phyloP scores from a whole-genome alignment of 257 asterid species.

The Pogostemon cablin region DNA sequence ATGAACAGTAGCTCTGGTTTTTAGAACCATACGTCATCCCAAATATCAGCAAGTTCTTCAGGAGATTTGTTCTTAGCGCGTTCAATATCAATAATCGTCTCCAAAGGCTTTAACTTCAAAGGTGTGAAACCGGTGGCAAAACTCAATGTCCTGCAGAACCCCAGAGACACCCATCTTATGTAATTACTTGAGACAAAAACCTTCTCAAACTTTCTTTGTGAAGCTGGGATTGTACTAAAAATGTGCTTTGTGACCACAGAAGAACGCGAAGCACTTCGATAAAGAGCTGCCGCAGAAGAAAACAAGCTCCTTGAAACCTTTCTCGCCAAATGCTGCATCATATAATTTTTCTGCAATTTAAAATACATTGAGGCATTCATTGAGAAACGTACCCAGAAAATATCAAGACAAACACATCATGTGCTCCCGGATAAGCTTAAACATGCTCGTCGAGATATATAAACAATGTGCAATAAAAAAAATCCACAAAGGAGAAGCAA shows the following conservation, averaged over 20 bases:
- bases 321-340: conserved; percentile 46
- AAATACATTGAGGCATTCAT: conserved; percentile 5
- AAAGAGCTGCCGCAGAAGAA: conserved; percentile 33
- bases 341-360: conserved; percentile 44
- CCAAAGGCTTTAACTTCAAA: conserved; percentile 69
- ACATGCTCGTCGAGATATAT: neutral
- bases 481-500: conserved; percentile 13
- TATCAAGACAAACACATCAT: neutral
- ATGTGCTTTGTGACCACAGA: conserved; percentile 33
- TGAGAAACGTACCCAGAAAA: conserved; percentile 9
- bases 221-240: conserved; percentile 35
- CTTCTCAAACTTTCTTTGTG: conserved; percentile 38
- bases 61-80: conserved; percentile 76
- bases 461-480: conserved; percentile 6
- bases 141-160: conserved; percentile 58
- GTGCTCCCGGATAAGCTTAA: conserved; percentile 5
- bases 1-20: conserved; percentile 17
- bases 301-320: conserved; percentile 47
- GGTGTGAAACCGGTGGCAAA: conserved; percentile 86
- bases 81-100: conserved; percentile 69
- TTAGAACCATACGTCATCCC: conserved; percentile 78
- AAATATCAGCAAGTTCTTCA: conserved; percentile 76
- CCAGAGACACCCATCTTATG: conserved; percentile 49
- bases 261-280: conserved; percentile 35
- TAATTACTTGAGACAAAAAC: conserved; percentile 42